Evolutionary conservation across 768 basidiomycete genomes (phyloP).

Genomic region (Cantharellus cinnabarinus): DNA sequence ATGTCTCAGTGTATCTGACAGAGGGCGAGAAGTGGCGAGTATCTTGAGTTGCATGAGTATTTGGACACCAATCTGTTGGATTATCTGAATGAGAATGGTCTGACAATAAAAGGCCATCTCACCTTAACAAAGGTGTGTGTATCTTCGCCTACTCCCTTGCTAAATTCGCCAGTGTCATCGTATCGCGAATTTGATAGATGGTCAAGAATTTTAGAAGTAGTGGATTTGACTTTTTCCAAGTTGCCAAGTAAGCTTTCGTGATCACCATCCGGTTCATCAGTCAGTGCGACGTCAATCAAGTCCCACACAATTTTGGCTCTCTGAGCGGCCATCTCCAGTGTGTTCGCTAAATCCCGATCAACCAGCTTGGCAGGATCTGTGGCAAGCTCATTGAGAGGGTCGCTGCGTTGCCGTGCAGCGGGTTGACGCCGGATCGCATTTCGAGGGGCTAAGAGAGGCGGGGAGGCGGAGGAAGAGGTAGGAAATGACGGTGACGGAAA

Average conservation of each 20-base stretch:
- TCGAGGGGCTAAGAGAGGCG: not conserved
- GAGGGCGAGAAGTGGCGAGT: conserved; percentile 31
- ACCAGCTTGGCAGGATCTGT: conserved; percentile 33
- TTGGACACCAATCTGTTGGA: conserved; percentile 45
- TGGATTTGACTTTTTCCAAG: conserved; percentile 38
- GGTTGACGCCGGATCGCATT: conserved; percentile 19
- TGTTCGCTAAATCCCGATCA: conserved; percentile 59
- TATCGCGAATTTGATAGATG: conserved; percentile 39
- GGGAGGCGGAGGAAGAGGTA: conserved; percentile 2
- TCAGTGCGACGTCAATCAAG: conserved; percentile 51
- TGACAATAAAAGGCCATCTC: not conserved
- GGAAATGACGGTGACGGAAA: not conserved
- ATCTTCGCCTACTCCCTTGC: conserved; percentile 48
- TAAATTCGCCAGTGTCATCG: conserved; percentile 32
- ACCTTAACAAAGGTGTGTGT: conserved; percentile 73
- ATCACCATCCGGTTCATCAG: conserved; percentile 18
- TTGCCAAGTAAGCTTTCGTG: conserved; percentile 28
- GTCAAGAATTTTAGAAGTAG: conserved; percentile 41
- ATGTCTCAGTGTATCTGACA: conserved; percentile 38
- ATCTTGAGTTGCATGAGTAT: conserved; percentile 52
- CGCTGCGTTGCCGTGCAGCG: conserved; percentile 14
- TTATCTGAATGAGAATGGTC: not conserved
- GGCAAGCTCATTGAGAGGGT: not conserved
- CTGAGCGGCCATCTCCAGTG: conserved; percentile 59
- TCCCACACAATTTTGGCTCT: conserved; percentile 69